A percentile compares a stretch with the other conserved stretches of the same genome.
These are phyloP conservation scores for Pseudozyma pruni DNA, from an alignment of 1,284 basidiomycete genomes.

Conservation along the genomic window DNA sequence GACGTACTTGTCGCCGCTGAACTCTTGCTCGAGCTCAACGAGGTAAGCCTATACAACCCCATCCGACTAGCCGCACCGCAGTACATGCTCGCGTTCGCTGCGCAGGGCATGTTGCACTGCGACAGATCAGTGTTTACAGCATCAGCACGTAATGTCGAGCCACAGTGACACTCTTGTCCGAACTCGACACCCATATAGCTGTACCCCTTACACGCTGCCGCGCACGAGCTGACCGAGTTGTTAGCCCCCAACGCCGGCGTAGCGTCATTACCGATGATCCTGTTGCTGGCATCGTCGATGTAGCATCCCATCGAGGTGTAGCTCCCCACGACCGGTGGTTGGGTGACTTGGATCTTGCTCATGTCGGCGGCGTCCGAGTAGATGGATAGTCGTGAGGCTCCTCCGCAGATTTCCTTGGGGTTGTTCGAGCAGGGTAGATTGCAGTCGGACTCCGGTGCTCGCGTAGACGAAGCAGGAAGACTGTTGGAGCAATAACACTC, in stretches of 20 bases:
- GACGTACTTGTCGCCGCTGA: too few relatives aligned
- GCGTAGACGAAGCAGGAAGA: constrained; percentile 7
- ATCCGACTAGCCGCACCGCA: constrained; percentile 79
- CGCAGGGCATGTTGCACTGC: constrained; percentile 77
- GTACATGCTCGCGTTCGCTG: constrained; percentile 74
- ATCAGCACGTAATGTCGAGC: constrained; percentile 12
- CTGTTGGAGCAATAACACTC: constrained; percentile 67
- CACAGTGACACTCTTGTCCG: constrained; percentile 68
- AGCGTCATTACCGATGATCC: constrained; percentile 4
- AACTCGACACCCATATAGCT: constrained; percentile 67
- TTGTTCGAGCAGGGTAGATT: constrained; percentile 64
- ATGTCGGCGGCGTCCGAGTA: constrained; percentile 38
- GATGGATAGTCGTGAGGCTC: constrained; percentile 60
- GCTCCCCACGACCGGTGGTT: constrained; percentile 6
- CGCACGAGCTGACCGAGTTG: constrained; percentile 64
- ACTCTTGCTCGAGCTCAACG: constrained; percentile 3
- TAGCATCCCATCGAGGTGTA: constrained; percentile 20
- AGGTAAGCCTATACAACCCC: constrained; percentile 74
- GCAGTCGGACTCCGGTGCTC: constrained; percentile 34
- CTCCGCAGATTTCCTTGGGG: constrained; percentile 65
- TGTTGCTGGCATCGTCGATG: constrained; percentile 3
- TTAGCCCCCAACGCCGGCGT: background rate
- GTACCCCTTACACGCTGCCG: constrained; percentile 66
- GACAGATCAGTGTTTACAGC: constrained; percentile 62
- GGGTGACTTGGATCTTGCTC: constrained; percentile 2